Evolutionary conservation across 345 rosid genomes (phyloP).

Genomic region (Arabis alpina): DNA sequence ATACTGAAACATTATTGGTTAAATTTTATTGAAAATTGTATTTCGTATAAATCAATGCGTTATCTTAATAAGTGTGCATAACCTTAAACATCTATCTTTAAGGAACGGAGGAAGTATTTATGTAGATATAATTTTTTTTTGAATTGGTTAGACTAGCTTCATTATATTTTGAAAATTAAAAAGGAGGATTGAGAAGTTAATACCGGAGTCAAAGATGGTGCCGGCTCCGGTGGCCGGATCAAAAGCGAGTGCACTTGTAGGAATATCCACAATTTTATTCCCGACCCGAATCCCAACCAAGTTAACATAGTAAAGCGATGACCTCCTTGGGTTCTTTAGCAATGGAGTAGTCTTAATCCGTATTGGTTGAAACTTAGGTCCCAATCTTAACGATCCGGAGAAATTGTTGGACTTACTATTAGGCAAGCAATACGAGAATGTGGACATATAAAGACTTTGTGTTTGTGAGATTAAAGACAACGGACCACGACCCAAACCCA

Average conservation of each 20-base stretch:
- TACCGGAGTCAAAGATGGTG: constrained; percentile 94
- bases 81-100: too few species aligned
- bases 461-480: constrained; percentile 79
- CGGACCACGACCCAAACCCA: constrained; percentile 91
- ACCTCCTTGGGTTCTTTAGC: constrained; percentile 77
- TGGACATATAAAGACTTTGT: constrained; percentile 65
- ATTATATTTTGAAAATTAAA: too few species aligned
- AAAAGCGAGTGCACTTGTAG: constrained; percentile 69
- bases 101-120: too few species aligned
- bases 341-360: constrained; percentile 80
- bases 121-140: too few species aligned
- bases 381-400: constrained; percentile 86
- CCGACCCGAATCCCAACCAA: constrained; percentile 80
- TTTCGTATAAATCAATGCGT: too few species aligned
- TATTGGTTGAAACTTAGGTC: constrained; percentile 75
- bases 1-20: too few species aligned
- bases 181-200: background rate
- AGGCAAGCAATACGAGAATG: constrained; percentile 94
- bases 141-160: too few species aligned
- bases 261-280: constrained; percentile 66
- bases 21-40: too few species aligned
- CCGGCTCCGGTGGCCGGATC: constrained; percentile 82
- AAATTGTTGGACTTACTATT: constrained; percentile 69
- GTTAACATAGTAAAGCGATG: constrained; percentile 86
- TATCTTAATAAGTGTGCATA: too few species aligned